Conservation (phyloP, 2,329 filamentous ascomycete species). For the Neonectria neomacrospora region DNA sequence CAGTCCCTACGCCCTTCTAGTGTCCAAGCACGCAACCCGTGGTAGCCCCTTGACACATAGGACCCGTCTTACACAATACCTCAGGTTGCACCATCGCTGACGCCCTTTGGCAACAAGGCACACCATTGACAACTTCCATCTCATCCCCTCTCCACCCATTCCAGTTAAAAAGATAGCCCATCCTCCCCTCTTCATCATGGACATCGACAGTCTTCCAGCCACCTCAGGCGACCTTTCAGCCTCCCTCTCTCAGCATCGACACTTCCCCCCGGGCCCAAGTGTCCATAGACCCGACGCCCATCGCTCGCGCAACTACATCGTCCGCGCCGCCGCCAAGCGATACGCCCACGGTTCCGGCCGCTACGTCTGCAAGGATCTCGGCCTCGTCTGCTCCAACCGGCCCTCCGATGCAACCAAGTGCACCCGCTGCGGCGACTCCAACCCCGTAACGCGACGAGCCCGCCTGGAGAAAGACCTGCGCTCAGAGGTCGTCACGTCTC, state of each 20-base stretch:
- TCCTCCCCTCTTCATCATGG: conserved; percentile 31
- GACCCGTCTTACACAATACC: not conserved
- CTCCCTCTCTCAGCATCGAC: conserved; percentile 33
- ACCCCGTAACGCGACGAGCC: conserved; percentile 32
- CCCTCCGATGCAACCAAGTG: conserved; percentile 17
- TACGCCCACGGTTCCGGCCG: conserved; percentile 37
- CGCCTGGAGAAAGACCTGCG: conserved; percentile 40
- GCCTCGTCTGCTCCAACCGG: conserved; percentile 35
- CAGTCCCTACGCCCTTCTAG: conserved; percentile 31
- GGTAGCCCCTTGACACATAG: conserved; percentile 9
- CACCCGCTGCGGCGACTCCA: conserved; percentile 28
- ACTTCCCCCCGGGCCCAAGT: conserved; percentile 30
- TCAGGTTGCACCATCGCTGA: conserved; percentile 37
- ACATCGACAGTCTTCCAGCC: conserved; percentile 30
- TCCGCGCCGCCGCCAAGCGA: conserved; percentile 49
- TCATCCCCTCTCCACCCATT: conserved; percentile 1
- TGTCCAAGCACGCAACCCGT: conserved; percentile 40
- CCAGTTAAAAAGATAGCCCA: conserved; percentile 7
- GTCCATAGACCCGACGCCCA: conserved; percentile 29
- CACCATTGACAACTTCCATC: conserved; percentile 7
- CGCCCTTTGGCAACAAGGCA: conserved; percentile 33
- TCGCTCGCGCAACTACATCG: conserved; percentile 44
- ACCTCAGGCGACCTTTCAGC: conserved; percentile 38
- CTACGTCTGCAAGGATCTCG: conserved; percentile 38
- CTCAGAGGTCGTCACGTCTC: conserved; percentile 17